These are phyloP conservation scores for Delonix regia DNA, from an alignment of 306 rosid species.

Conservation along the genomic window DNA sequence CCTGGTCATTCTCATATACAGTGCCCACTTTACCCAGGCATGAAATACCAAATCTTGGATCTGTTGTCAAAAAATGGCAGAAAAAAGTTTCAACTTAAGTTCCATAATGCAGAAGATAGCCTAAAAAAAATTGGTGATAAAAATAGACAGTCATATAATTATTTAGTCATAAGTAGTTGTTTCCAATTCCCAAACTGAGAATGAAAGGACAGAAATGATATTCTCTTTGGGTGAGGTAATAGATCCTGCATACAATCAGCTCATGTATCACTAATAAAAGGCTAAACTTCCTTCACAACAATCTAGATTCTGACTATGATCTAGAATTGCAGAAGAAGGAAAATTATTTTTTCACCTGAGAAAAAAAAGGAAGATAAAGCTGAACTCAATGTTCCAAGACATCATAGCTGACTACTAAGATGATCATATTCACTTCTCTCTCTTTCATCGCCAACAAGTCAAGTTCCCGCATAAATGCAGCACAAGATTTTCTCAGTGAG, in stretches of 20 bases:
- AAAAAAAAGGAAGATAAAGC: neutral
- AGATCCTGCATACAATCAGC: slow-evolving; percentile 21
- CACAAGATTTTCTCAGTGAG: neutral
- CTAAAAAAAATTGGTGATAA: neutral
- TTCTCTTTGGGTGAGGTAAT: slow-evolving; percentile 21
- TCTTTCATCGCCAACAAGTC: neutral
- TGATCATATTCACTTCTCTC: neutral
- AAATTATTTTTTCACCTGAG: neutral
- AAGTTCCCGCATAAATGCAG: neutral
- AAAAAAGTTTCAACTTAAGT: neutral
- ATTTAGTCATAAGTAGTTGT: neutral
- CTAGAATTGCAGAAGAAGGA: slow-evolving; percentile 13
- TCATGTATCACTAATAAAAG: slow-evolving; percentile 14
- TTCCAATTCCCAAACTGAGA: neutral
- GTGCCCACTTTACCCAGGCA: slow-evolving; percentile 74
- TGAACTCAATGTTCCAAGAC: neutral
- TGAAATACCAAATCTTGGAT: slow-evolving; percentile 73
- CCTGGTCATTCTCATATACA: slow-evolving; percentile 69
- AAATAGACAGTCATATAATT: neutral
- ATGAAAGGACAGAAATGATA: neutral
- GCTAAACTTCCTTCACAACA: neutral
- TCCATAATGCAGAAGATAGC: neutral
- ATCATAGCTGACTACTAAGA: slow-evolving; percentile 2
- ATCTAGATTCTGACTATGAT: no score
- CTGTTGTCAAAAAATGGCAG: slow-evolving; percentile 45